phyloP scores from a whole-genome alignment of 164 flowering plant species.

The Liquidambar formosana region DNA sequence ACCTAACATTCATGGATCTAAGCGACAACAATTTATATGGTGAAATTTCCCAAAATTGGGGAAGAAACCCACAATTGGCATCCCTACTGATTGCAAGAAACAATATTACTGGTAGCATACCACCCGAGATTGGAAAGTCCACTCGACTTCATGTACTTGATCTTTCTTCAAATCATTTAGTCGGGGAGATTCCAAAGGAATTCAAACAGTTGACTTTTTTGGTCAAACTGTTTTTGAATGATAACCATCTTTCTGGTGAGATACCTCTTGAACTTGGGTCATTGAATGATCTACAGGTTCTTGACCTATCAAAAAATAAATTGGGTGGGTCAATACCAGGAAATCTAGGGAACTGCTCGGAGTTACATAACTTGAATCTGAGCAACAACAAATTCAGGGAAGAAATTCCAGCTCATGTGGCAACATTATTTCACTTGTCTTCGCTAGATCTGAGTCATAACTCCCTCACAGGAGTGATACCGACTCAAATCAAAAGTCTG shows the following conservation, averaged over 20 bases:
- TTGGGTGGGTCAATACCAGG: slow-evolving; percentile 6
- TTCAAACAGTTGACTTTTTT: slow-evolving; percentile 8
- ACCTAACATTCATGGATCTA: slow-evolving; percentile 13
- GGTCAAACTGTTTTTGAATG: slow-evolving; percentile 4
- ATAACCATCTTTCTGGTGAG: slow-evolving; percentile 17
- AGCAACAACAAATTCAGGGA: slow-evolving; percentile 14
- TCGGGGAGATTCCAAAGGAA: slow-evolving; percentile 22
- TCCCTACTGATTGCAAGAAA: slow-evolving; percentile 13
- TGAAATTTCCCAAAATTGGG: slow-evolving; percentile 15
- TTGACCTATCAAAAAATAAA: slow-evolving; percentile 11
- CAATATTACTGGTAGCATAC: slow-evolving; percentile 17
- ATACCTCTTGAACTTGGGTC: slow-evolving; percentile 15
- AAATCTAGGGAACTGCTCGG: slow-evolving; percentile 1
- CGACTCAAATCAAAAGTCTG: neutral
- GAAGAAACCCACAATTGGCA: slow-evolving; percentile 5
- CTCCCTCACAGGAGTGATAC: slow-evolving; percentile 8
- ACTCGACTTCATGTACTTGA: slow-evolving; percentile 12
- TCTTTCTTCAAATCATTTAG: slow-evolving; percentile 18
- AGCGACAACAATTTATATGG: slow-evolving; percentile 23
- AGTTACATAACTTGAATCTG: slow-evolving; percentile 7
- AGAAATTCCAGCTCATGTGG: slow-evolving; percentile 11
- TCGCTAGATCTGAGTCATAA: slow-evolving; percentile 11
- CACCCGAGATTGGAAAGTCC: slow-evolving; percentile 9
- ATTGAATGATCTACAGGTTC: neutral
- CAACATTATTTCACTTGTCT: neutral